Percentiles rank a stretch among this genome's conserved stretches.
Conservation (phyloP, 139 green algal species). For the Pleodorina starrii region DNA sequence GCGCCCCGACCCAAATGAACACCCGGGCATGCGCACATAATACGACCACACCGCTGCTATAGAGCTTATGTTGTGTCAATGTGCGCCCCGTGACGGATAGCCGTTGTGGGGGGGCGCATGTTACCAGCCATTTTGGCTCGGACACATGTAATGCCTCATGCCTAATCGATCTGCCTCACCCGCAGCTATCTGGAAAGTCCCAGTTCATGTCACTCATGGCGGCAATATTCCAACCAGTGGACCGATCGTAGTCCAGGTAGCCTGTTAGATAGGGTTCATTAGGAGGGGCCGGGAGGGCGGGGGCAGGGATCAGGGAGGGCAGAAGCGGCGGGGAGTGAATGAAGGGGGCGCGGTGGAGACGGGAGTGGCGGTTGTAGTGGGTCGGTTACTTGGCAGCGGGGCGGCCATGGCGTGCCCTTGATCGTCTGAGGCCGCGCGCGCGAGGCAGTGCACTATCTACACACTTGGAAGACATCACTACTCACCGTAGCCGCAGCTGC, state of each 20-base stretch:
- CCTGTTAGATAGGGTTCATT: neutral
- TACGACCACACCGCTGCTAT: no score
- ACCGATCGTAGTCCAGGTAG: conserved; percentile 1
- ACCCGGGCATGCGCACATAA: no score
- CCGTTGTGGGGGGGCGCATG: no score
- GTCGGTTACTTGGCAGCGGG: no score
- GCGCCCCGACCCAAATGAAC: no score
- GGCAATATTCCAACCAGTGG: conserved; percentile 45
- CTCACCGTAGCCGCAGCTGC: conserved; percentile 37
- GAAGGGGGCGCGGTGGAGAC: neutral
- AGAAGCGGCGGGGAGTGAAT: neutral
- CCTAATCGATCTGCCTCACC: no score
- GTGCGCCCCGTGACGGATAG: no score
- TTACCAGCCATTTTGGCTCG: no score
- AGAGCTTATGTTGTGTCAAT: no score
- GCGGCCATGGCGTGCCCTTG: no score
- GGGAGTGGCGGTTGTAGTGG: neutral
- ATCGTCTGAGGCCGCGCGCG: no score
- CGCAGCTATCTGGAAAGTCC: conserved; percentile 36
- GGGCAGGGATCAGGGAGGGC: neutral
- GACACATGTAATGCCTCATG: no score
- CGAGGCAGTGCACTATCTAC: neutral
- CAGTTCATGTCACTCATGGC: conserved; percentile 43
- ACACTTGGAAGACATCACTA: neutral
- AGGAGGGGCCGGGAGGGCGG: neutral